Percentiles rank a stretch among this genome's conserved stretches.
These are phyloP conservation scores for Colletotrichum nymphaeae DNA, from an alignment of 2,329 filamentous ascomycete species.

Conservation along the genomic window DNA sequence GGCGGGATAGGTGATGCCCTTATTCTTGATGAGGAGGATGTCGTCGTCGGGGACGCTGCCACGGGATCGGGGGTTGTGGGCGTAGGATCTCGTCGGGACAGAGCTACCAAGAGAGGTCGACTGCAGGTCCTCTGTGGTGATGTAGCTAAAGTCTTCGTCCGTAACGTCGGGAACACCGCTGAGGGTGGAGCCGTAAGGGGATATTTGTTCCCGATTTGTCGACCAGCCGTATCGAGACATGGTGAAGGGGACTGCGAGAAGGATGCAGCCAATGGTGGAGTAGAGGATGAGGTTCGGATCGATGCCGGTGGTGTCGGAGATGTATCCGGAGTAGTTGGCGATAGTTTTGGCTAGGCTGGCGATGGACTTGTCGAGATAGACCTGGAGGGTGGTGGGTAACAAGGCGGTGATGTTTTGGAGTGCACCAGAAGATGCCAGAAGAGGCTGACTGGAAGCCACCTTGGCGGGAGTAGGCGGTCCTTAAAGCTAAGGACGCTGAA, in stretches of 20 bases:
- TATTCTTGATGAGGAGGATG: conserved; percentile 76
- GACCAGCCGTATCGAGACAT: conserved; percentile 69
- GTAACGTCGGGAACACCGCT: conserved; percentile 70
- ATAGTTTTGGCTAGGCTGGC: conserved; percentile 60
- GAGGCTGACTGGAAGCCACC: conserved; percentile 70
- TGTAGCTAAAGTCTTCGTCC: conserved; percentile 84
- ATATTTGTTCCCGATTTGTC: conserved; percentile 57
- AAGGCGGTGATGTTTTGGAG: conserved; percentile 68
- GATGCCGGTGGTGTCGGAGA: conserved; percentile 62
- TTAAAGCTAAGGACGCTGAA: conserved; percentile 38
- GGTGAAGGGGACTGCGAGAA: conserved; percentile 61
- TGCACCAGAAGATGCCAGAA: conserved; percentile 73
- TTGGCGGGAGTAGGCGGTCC: conserved; percentile 56
- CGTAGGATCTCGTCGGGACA: conserved; percentile 50
- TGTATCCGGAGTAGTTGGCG: conserved; percentile 62
- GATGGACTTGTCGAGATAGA: conserved; percentile 65
- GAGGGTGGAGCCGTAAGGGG: conserved; percentile 61
- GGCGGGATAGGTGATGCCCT: conserved; percentile 72
- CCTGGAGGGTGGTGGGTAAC: conserved; percentile 58
- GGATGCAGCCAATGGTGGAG: conserved; percentile 59
- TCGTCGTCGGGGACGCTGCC: conserved; percentile 69
- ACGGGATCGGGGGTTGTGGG: conserved; percentile 50
- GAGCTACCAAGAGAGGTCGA: conserved; percentile 50
- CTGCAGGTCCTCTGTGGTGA: conserved; percentile 80
- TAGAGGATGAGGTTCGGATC: conserved; percentile 60